These are phyloP conservation scores for Sphagnum tenellum DNA, from an alignment of 225 moss, liverwort and hornwort species.

Conservation along the genomic window DNA sequence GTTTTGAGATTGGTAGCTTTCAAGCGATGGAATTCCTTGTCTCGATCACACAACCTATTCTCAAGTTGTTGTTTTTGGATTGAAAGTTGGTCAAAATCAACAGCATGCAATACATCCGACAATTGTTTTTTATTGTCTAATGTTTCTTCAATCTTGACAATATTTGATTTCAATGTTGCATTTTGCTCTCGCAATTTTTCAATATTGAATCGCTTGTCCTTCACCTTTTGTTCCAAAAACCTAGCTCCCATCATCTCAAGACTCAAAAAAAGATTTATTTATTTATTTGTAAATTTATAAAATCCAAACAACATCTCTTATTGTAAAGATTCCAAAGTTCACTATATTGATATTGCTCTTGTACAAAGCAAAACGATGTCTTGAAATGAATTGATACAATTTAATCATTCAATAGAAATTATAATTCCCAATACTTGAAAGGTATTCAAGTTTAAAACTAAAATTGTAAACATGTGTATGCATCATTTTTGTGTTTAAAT, in stretches of 20 bases:
- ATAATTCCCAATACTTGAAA: too few species aligned
- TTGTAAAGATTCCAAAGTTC: too few species aligned
- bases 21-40: conserved; percentile 45
- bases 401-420: too few species aligned
- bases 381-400: too few species aligned
- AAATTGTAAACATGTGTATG: too few species aligned
- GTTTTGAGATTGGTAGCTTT: conserved; percentile 73
- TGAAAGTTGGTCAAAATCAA: conserved; percentile 80
- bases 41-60: conserved; percentile 44
- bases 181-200: conserved; percentile 62
- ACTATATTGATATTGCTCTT: too few species aligned
- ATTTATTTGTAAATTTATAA: too few species aligned
- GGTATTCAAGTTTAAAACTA: too few species aligned
- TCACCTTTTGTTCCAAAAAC: conserved; percentile 69
- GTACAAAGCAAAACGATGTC: too few species aligned
- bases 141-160: conserved; percentile 38
- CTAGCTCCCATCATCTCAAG: conserved; percentile 29
- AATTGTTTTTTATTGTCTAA: conserved; percentile 74
- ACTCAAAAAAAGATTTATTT: too few species aligned
- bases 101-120: conserved; percentile 79
- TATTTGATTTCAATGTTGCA: conserved; percentile 45
- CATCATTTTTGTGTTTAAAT: too few species aligned
- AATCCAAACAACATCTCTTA: too few species aligned
- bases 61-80: conserved; percentile 81
- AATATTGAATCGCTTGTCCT: conserved; percentile 37